Base-by-base conservation (phyloP, 805 yeast genomes). In the Yamadazyma sp. region DNA sequence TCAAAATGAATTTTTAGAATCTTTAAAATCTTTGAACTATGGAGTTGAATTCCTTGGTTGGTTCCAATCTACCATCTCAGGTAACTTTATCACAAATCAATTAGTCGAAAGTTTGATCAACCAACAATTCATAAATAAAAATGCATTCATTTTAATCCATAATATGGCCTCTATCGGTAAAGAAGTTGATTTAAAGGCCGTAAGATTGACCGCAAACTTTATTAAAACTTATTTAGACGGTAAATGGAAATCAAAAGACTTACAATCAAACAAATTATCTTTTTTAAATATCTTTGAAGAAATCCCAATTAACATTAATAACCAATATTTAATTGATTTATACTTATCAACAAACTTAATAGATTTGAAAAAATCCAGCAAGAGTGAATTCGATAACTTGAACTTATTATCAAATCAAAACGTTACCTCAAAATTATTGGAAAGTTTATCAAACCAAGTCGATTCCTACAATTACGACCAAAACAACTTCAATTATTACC, bases 401-500 rank as follows among this genome's bases (percentile, higher is more conserved):
- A 65, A 63, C 47, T 62, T 68, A 45, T 59, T 65, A 28, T 60
- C 71, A 16, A 67, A 66, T 52, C 67, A 65, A 43, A 62, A 62
- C 48, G 64, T 60, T 41, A 65, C 72, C 29, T 61, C 69, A 13
- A 71, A 68, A 48, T 62, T 68, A 43, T 75, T 79, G 40, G 89
- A 83, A 53, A 73, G 74, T 30, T 68, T 84, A 45, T 72, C 77
- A 53, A 80, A 77, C 42, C 76, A 86, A 33, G 72, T 85, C 26
- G 93, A 85, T 58, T 79, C 82, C 31, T 79, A 77, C 65, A 81
- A 80, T 64, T 80, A 80, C 56, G 88, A 82, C 55, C 85, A 82
- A 56, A 80, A 82, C 47, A 84, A 80, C 62, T 80, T 82, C 70
- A 82, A 83, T 68, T 84, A 81, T 62, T 83, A 76, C 67, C 93